Evolutionary conservation across 306 rosid genomes (phyloP).

Genomic region (Quercus wislizeni): DNA sequence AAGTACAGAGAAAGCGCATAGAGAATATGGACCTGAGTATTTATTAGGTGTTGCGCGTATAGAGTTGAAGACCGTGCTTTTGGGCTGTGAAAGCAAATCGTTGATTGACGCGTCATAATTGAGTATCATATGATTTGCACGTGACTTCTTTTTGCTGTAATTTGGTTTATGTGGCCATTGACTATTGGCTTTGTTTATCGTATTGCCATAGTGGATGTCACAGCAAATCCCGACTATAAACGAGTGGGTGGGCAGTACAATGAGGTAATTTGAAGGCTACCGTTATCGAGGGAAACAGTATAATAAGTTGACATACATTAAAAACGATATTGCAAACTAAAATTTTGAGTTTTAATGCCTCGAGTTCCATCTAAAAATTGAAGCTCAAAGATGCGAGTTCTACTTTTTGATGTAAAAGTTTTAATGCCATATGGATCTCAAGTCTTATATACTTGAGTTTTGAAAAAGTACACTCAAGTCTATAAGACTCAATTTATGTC

Average conservation of each 20-base stretch:
- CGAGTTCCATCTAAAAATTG: too few species aligned
- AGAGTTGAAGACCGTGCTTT: neutral
- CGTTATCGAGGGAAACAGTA: rapidly evolving
- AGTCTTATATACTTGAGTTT: too few species aligned
- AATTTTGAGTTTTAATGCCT: too few species aligned
- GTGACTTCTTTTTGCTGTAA: neutral
- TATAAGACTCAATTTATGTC: too few species aligned
- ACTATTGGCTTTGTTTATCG: neutral
- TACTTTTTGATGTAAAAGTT: rapidly evolving
- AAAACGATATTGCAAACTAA: too few species aligned
- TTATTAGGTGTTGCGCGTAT: neutral
- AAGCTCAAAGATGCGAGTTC: too few species aligned
- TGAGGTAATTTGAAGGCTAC: too few species aligned
- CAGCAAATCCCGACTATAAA: too few species aligned
- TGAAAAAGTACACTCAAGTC: too few species aligned
- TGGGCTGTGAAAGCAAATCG: neutral
- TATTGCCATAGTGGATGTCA: neutral
- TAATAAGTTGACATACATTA: too few species aligned
- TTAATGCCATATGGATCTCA: too few species aligned
- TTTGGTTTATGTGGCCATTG: neutral
- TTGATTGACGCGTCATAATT: neutral
- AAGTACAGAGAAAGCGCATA: neutral
- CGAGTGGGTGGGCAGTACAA: too few species aligned
- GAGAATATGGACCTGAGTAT: neutral
- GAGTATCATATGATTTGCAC: neutral